These are phyloP conservation scores for Fusarium scirpi DNA, from an alignment of 2,329 filamentous ascomycete genomes.

Conservation along the genomic window DNA sequence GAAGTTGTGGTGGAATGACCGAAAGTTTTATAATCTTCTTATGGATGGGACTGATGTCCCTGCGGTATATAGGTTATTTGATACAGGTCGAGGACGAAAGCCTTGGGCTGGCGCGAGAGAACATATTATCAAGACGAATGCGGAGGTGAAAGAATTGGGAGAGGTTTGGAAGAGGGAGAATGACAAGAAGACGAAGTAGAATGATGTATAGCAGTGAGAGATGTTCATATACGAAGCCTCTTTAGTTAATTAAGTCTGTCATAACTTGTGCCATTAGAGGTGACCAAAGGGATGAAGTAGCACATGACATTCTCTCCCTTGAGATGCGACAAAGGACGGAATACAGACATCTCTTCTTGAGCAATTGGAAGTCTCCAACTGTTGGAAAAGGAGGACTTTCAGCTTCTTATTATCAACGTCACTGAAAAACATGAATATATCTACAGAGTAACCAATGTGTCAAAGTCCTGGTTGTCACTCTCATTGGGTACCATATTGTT, in stretches of 20 bases:
- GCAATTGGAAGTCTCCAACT: background rate
- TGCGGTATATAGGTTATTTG: constrained; percentile 57
- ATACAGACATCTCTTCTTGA: background rate
- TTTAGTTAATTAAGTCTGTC: background rate
- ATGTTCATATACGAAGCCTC: background rate
- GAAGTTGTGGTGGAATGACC: constrained; percentile 58
- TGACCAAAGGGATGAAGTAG: background rate
- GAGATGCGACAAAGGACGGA: background rate
- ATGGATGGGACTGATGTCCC: constrained; percentile 55
- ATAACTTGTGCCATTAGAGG: background rate
- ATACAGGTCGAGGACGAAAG: constrained; percentile 54
- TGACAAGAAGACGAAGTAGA: constrained; percentile 40
- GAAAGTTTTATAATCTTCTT: constrained; percentile 55
- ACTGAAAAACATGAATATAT: background rate
- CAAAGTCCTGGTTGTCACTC: background rate
- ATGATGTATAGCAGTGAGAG: background rate
- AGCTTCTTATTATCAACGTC: background rate
- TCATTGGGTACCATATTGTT: background rate
- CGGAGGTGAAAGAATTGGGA: constrained; percentile 33
- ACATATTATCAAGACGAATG: constrained; percentile 48
- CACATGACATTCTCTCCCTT: background rate
- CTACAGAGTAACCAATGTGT: background rate
- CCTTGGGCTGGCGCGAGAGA: constrained; percentile 55
- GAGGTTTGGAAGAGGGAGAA: constrained; percentile 42
- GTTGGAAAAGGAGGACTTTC: background rate